Percentiles rank a stretch among this genome's conserved stretches.
Evolutionary conservation across 257 asterid species (phyloP).

Genomic region (Penstemon newberryi): DNA sequence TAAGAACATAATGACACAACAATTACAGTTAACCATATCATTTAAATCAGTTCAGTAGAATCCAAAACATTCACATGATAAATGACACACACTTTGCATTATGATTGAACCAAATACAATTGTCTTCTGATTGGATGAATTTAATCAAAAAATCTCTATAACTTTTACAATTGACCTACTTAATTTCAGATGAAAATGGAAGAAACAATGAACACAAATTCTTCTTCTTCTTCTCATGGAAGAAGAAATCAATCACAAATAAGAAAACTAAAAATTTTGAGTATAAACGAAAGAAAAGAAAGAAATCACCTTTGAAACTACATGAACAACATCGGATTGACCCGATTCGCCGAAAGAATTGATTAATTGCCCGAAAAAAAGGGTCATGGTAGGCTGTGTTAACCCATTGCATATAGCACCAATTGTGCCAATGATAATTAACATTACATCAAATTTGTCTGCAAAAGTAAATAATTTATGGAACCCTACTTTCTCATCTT

Average conservation of each 20-base stretch:
- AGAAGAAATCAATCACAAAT: background rate
- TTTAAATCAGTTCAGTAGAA: too few species aligned
- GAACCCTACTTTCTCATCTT: slow-evolving; percentile 43
- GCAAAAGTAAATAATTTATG: slow-evolving; percentile 62
- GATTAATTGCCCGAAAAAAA: slow-evolving; percentile 60
- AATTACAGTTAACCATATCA: too few species aligned
- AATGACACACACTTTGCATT: too few species aligned
- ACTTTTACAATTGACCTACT: too few species aligned
- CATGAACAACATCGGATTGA: slow-evolving; percentile 40
- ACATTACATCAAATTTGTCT: slow-evolving; percentile 44
- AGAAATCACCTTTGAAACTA: slow-evolving; percentile 45
- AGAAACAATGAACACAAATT: background rate
- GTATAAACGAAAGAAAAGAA: background rate
- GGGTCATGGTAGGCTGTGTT: slow-evolving; percentile 74
- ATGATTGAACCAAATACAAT: too few species aligned
- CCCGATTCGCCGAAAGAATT: slow-evolving; percentile 52
- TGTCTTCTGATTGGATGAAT: too few species aligned
- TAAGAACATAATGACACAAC: too few species aligned
- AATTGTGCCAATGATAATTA: slow-evolving; percentile 54
- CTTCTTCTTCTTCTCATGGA: background rate
- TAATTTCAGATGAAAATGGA: too few species aligned
- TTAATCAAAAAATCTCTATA: too few species aligned
- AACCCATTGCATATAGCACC: slow-evolving; percentile 57
- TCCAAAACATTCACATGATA: too few species aligned
- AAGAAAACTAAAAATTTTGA: background rate